phyloP scores from a whole-genome alignment of 768 basidiomycete species.

The Leccinum boreale region DNA sequence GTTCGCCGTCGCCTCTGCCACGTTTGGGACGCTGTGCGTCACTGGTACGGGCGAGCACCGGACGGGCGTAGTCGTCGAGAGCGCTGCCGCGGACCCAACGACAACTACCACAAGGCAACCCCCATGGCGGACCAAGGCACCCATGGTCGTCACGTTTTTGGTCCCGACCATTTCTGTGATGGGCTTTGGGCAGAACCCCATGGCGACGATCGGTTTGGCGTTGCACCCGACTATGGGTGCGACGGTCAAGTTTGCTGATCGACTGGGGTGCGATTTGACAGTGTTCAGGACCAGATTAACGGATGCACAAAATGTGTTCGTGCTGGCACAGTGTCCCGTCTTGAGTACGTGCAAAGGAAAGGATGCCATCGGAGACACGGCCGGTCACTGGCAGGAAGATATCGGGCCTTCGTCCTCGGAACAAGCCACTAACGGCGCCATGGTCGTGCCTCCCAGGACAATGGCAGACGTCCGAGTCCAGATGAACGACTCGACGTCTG shows the following conservation, averaged over 20 bases:
- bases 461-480: slow-evolving; percentile 5
- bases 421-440: not conserved
- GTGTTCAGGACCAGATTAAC: slow-evolving; percentile 15
- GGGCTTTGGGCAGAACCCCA: slow-evolving; percentile 3
- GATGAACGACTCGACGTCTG: slow-evolving; percentile 9
- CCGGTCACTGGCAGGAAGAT: slow-evolving; percentile 6
- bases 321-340: slow-evolving; percentile 16
- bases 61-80: slow-evolving; percentile 8
- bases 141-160: slow-evolving; percentile 23
- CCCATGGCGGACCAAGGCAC: slow-evolving; percentile 12
- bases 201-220: slow-evolving; percentile 14
- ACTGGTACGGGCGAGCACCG: slow-evolving; percentile 19
- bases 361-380: not conserved
- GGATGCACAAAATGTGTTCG: slow-evolving; percentile 16
- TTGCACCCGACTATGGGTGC: slow-evolving; percentile 10
- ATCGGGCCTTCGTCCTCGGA: not conserved
- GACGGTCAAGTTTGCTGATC: slow-evolving; percentile 6
- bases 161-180: slow-evolving; percentile 9
- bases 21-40: slow-evolving; percentile 19
- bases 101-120: not conserved
- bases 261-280: slow-evolving; percentile 13
- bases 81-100: not conserved
- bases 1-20: slow-evolving; percentile 21
- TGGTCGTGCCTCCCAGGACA: not conserved
- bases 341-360: not conserved